These are phyloP conservation scores for Bondarzewia mesenterica DNA, from an alignment of 1,284 basidiomycete species.

Conservation along the genomic window DNA sequence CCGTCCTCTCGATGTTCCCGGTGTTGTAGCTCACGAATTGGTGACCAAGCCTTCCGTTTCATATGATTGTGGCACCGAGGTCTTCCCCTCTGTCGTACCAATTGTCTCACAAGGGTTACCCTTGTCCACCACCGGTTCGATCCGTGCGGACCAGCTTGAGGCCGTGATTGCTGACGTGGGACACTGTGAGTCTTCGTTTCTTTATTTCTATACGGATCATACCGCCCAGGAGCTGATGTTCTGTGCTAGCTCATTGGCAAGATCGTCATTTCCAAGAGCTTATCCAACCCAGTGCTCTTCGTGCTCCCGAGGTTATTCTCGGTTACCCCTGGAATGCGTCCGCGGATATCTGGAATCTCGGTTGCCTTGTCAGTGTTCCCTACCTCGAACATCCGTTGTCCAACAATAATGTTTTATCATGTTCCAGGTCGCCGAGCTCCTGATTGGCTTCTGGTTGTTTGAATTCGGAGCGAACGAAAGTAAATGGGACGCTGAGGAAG, in stretches of 20 bases:
- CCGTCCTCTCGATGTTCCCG: background rate
- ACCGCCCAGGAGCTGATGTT: background rate
- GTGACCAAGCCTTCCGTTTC: conserved; percentile 8
- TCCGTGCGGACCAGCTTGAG: background rate
- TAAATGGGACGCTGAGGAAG: conserved; percentile 9
- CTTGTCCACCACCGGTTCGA: background rate
- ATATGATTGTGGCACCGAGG: conserved; percentile 8
- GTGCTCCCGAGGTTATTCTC: conserved; percentile 29
- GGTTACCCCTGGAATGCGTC: conserved; percentile 22
- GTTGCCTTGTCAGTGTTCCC: conserved; percentile 20
- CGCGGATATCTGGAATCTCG: conserved; percentile 30
- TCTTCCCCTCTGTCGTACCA: conserved; percentile 6
- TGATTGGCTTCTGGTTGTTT: conserved; percentile 16
- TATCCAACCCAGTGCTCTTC: conserved; percentile 25
- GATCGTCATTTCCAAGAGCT: conserved; percentile 10
- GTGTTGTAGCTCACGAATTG: conserved; percentile 4
- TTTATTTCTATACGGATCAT: background rate
- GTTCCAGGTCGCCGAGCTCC: conserved; percentile 14
- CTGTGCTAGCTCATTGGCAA: conserved; percentile 9
- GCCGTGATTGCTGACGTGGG: background rate
- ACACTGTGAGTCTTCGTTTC: background rate
- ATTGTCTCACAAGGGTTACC: conserved; percentile 8
- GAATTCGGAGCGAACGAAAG: conserved; percentile 2
- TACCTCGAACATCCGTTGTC: background rate
- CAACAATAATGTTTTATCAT: background rate